These are phyloP conservation scores for Colletotrichum salicis DNA, from an alignment of 2,329 filamentous ascomycete species.

Conservation along the genomic window DNA sequence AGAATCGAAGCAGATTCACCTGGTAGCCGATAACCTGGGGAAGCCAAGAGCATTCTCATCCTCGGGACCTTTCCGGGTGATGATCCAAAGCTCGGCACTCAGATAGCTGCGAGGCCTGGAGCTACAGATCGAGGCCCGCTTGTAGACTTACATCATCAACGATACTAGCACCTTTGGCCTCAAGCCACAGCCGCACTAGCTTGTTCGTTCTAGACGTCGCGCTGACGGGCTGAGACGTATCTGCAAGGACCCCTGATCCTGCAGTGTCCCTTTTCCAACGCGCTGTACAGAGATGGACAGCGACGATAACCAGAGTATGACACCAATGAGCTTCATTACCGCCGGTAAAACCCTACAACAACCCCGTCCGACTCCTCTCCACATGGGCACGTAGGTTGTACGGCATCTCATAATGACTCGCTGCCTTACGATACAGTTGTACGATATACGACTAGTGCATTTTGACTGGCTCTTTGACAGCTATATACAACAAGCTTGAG, in stretches of 20 bases:
- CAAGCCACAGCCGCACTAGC: neutral
- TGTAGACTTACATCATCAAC: neutral
- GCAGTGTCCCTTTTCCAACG: neutral
- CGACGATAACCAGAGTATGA: neutral
- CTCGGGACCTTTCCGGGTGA: neutral
- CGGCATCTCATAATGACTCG: neutral
- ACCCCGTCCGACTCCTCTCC: neutral
- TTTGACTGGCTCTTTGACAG: neutral
- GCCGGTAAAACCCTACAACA: neutral
- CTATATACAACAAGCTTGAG: neutral
- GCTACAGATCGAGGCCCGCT: neutral
- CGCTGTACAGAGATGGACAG: neutral
- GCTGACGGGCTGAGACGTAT: conserved; percentile 18
- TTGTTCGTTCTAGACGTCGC: neutral
- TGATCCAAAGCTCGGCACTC: neutral
- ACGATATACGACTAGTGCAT: neutral
- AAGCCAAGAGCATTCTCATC: neutral
- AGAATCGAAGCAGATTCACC: too few species aligned
- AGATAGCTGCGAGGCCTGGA: neutral
- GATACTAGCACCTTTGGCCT: neutral
- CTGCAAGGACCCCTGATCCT: neutral
- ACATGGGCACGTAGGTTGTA: neutral
- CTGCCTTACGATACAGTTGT: neutral
- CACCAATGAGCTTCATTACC: neutral
- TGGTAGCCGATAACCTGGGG: too few species aligned